Base-by-base conservation (phyloP, 1,139 yeast genomes). In the Casaregolazyma suthepensis region DNA sequence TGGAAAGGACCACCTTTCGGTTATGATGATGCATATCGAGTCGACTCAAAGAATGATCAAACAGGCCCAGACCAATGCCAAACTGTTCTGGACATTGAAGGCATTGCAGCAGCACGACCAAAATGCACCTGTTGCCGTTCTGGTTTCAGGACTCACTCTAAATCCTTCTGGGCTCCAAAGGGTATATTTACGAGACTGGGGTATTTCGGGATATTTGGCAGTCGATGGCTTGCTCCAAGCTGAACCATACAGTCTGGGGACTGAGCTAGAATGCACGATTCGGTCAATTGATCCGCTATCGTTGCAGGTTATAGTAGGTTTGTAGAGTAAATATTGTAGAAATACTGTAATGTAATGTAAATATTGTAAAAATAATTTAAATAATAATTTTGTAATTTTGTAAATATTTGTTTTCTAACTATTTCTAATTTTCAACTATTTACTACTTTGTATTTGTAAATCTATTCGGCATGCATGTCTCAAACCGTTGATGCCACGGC, bases 41-140 rank as follows among this genome's bases (percentile, higher is more conserved):
- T 42, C 60, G 1, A 48, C 53, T 37, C 63, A 60, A 46, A 40
- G 52, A 22, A 51, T 60, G 19, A 54, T 63, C 13, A 56, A 57
- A 48, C 47, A 62, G 50, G 55, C 65, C 50, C 59, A 66, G 59
- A 51, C 63, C 56, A 51, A 65, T 57, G 52, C 75, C 5, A 63
- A 60, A 7, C 67, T 70, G 1, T 79, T 72, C 63, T 79, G 77
- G 71, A 72, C 75, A 0, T 62, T 79, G 49, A 65, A 63, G 43
- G 69, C 70, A 52, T 52, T 77, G 37, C 69, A 71, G 48, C 59
- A 64, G 5, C 45, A 50, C 10, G 15, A 43, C 2, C 38, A 35
- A n/a, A 15, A 22, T 22, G 37, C 31, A 38, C 31, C 43, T 9
- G 37, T 43, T 17, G 22, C 37, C 9, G 49, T 42, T 5, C 19